Evolutionary conservation across 2,329 filamentous ascomycete species (phyloP).

Genomic region (Tolypocladium nubicola): DNA sequence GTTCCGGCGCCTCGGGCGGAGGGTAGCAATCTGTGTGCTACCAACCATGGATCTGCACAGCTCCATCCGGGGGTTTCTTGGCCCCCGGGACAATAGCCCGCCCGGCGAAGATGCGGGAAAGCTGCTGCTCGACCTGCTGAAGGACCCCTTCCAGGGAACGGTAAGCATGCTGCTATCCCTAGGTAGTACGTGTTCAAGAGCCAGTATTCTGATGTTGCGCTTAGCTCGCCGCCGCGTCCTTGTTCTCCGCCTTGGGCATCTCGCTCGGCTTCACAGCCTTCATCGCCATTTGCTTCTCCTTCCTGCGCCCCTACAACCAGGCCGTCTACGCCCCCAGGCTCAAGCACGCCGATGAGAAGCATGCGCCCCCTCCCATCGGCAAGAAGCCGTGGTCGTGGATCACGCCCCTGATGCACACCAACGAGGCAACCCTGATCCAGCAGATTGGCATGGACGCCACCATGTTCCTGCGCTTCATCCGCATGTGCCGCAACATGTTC

Average conservation of each 20-base stretch:
- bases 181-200: not conserved
- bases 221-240: constrained; percentile 33
- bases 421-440: constrained; percentile 67
- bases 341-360: constrained; percentile 83
- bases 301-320: constrained; percentile 83
- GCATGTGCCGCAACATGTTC: constrained; percentile 92
- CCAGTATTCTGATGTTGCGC: not conserved
- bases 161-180: constrained; percentile 18
- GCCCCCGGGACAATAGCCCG: not conserved
- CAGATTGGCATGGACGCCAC: constrained; percentile 85
- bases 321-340: constrained; percentile 90
- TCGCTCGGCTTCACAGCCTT: constrained; percentile 65
- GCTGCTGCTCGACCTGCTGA: constrained; percentile 36
- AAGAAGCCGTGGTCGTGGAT: constrained; percentile 88
- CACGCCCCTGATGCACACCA: constrained; percentile 63
- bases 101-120: constrained; percentile 20
- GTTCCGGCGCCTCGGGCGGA: not conserved
- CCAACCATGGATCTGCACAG: not conserved
- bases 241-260: constrained; percentile 70
- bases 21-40: not conserved
- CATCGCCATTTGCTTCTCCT: constrained; percentile 73
- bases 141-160: constrained; percentile 38
- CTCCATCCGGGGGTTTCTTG: not conserved
- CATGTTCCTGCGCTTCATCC: constrained; percentile 76
- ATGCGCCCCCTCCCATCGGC: constrained; percentile 76